Evolutionary conservation across 768 basidiomycete genomes (phyloP), one percentile per base, ranked within the genome.

Genomic region (Nidularia sp.): DNA sequence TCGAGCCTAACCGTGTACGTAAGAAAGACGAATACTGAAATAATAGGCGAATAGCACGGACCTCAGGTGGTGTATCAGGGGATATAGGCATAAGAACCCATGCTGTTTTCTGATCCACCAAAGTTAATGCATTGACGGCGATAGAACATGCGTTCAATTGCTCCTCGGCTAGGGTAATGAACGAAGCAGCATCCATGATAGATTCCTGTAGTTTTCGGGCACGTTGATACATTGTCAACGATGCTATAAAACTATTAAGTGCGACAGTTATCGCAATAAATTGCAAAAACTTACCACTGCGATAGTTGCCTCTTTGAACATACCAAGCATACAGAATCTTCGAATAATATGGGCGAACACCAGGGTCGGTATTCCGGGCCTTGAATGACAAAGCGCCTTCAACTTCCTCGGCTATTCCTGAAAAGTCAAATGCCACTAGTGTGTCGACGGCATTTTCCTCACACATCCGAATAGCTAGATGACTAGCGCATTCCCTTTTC

Each of bases 291-390:
- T 68, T 66, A 95, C 96, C 97, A 65, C 83, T 93, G 48, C 93
- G 83, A 70, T 94, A 93, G 66, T 98, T 93, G 29, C 90, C 90
- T 65, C 90, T 78, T 51, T 80, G 78, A 59, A 88, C 81, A 66
- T 93, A 88, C 93, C 93, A 98, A 45, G 92, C 86, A 69, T 97
- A 96, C n/a, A 98, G 70, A 50, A 98, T 91, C 60, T 84, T 82
- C 34, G 93, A 86, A 72, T 96, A 98, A 62, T 84, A 86, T 0
- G 95, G 95, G 35, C 78, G 81, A 36, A 85, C 71, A 43, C 90
- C 82, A 47, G 96, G 93, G 70, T 99, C 92, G 13, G 87, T 86
- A 66, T 98, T 96, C 54, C 95, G 83, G 5, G 93, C 90, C 66
- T 98, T 96, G 75, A 95, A 98, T 15, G 88, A 80, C 41, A 99